phyloP scores from a whole-genome alignment of 2,329 filamentous ascomycete genomes.

The Sclerotinia trifoliorum region DNA sequence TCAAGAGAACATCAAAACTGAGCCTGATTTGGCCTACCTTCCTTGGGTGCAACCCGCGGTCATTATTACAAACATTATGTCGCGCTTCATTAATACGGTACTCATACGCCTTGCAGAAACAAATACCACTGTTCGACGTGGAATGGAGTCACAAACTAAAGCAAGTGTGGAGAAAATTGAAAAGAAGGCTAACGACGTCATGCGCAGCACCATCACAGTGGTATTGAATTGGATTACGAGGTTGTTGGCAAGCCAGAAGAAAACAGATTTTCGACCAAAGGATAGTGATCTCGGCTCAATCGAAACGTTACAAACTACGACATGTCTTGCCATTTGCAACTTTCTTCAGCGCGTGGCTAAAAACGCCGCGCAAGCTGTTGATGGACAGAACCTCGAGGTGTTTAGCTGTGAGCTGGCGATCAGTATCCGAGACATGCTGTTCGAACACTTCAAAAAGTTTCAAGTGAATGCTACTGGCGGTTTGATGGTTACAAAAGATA shows the following conservation, averaged over 20 bases:
- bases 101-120: constrained; percentile 85
- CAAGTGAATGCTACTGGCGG: constrained; percentile 89
- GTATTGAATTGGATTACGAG: constrained; percentile 61
- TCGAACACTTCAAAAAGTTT: constrained; percentile 94
- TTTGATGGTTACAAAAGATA: constrained; percentile 93
- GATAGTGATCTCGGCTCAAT: constrained; percentile 62
- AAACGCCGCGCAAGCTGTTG: constrained; percentile 66
- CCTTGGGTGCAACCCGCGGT: constrained; percentile 76
- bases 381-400: constrained; percentile 77
- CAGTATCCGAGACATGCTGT: constrained; percentile 71
- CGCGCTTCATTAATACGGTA: constrained; percentile 86
- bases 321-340: constrained; percentile 75
- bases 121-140: constrained; percentile 79
- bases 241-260: constrained; percentile 65
- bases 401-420: constrained; percentile 83
- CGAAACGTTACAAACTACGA: constrained; percentile 80
- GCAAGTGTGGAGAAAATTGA: constrained; percentile 62
- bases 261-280: constrained; percentile 67
- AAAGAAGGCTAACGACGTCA: constrained; percentile 65
- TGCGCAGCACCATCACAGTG: constrained; percentile 67
- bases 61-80: constrained; percentile 88
- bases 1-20: constrained; percentile 75
- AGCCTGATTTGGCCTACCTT: constrained; percentile 86
- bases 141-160: constrained; percentile 66
- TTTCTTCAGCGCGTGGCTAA: constrained; percentile 72